Evolutionary conservation across 192 early-diverging fungal genomes (phyloP), one percentile per base, ranked within the genome.

Genomic region (Coemansia sp.): DNA sequence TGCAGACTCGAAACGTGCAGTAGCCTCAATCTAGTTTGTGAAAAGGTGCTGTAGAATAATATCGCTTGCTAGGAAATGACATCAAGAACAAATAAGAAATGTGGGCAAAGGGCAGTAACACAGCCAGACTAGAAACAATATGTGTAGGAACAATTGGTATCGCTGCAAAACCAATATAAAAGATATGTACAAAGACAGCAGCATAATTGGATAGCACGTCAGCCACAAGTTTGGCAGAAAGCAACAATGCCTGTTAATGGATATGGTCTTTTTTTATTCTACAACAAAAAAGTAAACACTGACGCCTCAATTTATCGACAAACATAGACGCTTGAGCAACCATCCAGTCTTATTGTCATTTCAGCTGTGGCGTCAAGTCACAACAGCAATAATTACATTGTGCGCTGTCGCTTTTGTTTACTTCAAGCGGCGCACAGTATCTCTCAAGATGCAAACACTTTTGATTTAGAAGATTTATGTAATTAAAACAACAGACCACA

Each of bases 401-500:
- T 55, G 12, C 27, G 24, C 2, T 55, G 9, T 18, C 47, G n/a
- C 3, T 8, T 22, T 49, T 49, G 27, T 55, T 55, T 55, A 15
- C 27, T 31, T 31, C 27, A 55, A 29, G 52, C 24, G 3, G 27
- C 27, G 24, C 10, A 24, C 27, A 5, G 27, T 29, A 31, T 55
- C 20, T n/a, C 22, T 55, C 57, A 20, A 38, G 60, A 66, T 15
- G 33, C 3, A 61, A 46, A 60, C 62, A n/a, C 27, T 29, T n/a
- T n/a, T 40, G 33, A 67, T 52, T 65, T 66, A 34, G 31, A 22
- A n/a, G 31, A 34, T 59, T 62, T 34, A 57, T 68, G 33, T 46
- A 54, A 31, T 62, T 43, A 42, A 65, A 70, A 70, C 51, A 70
- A 63, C 67, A 70, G 40, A 70, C 33, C 41, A 66, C 51, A 51